Evolutionary conservation across 2,329 filamentous ascomycete species (phyloP).

Genomic region (Claviceps pazoutovae): DNA sequence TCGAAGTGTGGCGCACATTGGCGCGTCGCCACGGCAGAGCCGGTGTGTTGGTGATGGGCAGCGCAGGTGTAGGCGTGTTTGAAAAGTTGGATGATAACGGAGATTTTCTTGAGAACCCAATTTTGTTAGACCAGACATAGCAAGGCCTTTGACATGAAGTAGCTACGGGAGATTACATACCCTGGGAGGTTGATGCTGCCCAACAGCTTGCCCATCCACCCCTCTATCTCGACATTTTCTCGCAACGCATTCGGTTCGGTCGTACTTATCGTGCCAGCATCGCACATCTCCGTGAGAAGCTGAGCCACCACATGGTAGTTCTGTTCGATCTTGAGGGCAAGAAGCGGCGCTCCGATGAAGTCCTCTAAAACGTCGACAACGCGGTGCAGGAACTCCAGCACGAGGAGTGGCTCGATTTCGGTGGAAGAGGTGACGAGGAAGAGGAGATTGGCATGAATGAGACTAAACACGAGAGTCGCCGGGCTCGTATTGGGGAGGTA

Average conservation of each 20-base stretch:
- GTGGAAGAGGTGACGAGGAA: conserved; percentile 73
- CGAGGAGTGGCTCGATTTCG: conserved; percentile 78
- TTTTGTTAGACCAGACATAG: not conserved
- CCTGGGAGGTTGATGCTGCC: conserved; percentile 75
- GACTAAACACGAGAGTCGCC: conserved; percentile 75
- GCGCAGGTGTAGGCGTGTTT: conserved; percentile 24
- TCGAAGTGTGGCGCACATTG: conserved; percentile 90
- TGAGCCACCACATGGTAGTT: conserved; percentile 93
- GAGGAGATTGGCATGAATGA: conserved; percentile 75
- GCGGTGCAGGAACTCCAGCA: conserved; percentile 88
- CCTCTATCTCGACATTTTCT: conserved; percentile 84
- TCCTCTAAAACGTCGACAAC: conserved; percentile 87
- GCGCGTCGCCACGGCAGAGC: conserved; percentile 75
- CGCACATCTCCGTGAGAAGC: conserved; percentile 89
- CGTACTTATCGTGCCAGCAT: conserved; percentile 75
- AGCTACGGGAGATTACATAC: conserved; percentile 24
- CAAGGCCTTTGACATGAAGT: not conserved
- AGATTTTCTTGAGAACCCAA: conserved; percentile 22
- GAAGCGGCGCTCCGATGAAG: conserved; percentile 75
- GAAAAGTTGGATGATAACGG: conserved; percentile 24
- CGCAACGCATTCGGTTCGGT: conserved; percentile 87
- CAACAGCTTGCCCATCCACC: conserved; percentile 75
- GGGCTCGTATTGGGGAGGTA: conserved; percentile 74
- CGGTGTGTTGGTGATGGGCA: conserved; percentile 32
- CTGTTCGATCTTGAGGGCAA: conserved; percentile 74